Conservation (phyloP, 2,329 filamentous ascomycete genomes). For the Neonectria punicea region DNA sequence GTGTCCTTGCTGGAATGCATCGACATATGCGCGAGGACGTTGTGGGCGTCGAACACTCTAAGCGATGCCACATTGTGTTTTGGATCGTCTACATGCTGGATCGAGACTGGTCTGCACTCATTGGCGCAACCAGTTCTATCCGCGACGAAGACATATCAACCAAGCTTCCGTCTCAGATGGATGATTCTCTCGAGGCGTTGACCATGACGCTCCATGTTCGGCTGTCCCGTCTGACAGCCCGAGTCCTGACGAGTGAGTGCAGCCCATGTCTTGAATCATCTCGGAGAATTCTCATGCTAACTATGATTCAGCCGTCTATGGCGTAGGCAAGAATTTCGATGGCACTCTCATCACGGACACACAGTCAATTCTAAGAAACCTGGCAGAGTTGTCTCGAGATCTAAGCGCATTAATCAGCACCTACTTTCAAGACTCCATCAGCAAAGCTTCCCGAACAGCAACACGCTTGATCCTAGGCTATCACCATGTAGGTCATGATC, state of each 20-base stretch:
- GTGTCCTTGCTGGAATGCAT: constrained; percentile 46
- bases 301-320: constrained; percentile 34
- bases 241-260: constrained; percentile 35
- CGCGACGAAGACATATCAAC: constrained; percentile 46
- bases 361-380: constrained; percentile 40
- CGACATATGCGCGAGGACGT: constrained; percentile 40
- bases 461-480: constrained; percentile 42
- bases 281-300: neutral
- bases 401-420: constrained; percentile 41
- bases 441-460: constrained; percentile 42
- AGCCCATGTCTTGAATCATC: fast-evolving
- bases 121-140: constrained; percentile 43
- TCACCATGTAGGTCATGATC: constrained; percentile 31
- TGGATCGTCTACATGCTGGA: constrained; percentile 47
- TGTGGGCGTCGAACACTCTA: constrained; percentile 38
- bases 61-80: constrained; percentile 43
- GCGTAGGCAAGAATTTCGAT: constrained; percentile 43
- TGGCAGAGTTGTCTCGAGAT: constrained; percentile 42
- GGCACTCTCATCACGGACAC: constrained; percentile 43
- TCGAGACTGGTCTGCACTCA: constrained; percentile 41
- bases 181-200: constrained; percentile 39
- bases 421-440: constrained; percentile 44
- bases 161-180: constrained; percentile 43
- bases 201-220: constrained; percentile 42
- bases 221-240: constrained; percentile 40